Conservation (phyloP, 192 early-diverging fungal genomes). For the Linnemannia hyalina region DNA sequence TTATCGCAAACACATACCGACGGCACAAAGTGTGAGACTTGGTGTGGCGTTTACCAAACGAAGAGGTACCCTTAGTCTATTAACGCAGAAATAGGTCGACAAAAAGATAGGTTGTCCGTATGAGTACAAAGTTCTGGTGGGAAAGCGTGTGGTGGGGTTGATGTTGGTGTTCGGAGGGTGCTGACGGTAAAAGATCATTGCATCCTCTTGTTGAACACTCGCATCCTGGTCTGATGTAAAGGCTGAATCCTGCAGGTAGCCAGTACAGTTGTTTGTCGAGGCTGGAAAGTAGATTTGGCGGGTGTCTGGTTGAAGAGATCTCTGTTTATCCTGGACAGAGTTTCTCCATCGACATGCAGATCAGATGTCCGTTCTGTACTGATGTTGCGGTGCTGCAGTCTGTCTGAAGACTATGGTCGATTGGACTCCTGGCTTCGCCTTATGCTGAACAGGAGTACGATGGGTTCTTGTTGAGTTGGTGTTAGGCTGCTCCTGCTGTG, state of each 20-base stretch:
- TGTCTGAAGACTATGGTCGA: not conserved
- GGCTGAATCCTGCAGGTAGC: not conserved
- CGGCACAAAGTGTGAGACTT: constrained; percentile 99
- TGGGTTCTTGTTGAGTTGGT: not conserved
- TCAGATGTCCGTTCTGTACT: not conserved
- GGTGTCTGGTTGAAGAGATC: not conserved
- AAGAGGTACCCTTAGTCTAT: constrained; percentile 97
- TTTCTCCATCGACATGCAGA: not conserved
- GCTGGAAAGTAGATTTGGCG: not conserved
- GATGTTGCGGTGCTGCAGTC: not conserved
- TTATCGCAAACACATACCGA: constrained; percentile 59
- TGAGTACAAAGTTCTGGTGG: not conserved
- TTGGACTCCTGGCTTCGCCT: not conserved
- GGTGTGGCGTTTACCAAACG: constrained; percentile 99
- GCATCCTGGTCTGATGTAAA: not conserved
- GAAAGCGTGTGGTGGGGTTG: not conserved
- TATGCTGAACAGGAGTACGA: not conserved
- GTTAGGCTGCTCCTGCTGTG: not conserved
- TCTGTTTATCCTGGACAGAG: not conserved
- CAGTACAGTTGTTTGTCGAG: not conserved
- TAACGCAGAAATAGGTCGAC: not conserved
- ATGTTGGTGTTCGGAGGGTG: not conserved
- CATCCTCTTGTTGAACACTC: not conserved
- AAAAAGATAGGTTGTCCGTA: not conserved
- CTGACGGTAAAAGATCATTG: not conserved